phyloP scores from a whole-genome alignment of 192 early-diverging fungal genomes.

The Coemansia aciculifera region DNA sequence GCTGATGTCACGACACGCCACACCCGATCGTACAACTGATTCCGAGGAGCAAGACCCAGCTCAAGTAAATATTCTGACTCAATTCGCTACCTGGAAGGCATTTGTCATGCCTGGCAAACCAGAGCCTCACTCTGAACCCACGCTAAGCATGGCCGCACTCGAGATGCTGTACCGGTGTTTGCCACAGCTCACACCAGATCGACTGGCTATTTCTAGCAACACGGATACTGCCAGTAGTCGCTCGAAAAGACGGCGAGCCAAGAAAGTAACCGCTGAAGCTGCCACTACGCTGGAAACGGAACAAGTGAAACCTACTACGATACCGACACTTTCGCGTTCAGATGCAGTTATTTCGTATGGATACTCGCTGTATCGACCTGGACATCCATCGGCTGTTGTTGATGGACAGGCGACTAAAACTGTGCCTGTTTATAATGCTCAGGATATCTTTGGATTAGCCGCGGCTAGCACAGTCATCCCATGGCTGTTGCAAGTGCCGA shows the following conservation, averaged over 20 bases:
- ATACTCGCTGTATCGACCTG: constrained; percentile 17
- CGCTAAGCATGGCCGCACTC: constrained; percentile 19
- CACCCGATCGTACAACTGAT: not conserved
- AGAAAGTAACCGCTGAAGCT: not conserved
- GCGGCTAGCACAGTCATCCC: constrained; percentile 20
- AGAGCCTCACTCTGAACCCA: constrained; percentile 22
- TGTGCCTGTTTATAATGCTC: constrained; percentile 35
- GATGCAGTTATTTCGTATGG: constrained; percentile 4
- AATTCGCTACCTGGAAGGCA: constrained; percentile 19
- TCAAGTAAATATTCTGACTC: constrained; percentile 11
- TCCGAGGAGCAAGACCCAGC: not conserved
- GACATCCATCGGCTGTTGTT: not conserved
- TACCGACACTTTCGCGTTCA: not conserved
- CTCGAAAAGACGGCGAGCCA: not conserved
- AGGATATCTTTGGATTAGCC: constrained; percentile 18
- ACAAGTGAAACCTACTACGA: not conserved
- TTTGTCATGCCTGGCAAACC: constrained; percentile 24
- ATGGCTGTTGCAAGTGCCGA: constrained; percentile 30
- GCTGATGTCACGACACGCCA: not conserved
- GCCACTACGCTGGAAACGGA: not conserved
- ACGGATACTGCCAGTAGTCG: not conserved
- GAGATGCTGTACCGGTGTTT: constrained; percentile 19
- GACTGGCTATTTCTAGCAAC: not conserved
- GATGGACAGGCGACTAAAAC: constrained; percentile 13
- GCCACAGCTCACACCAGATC: constrained; percentile 14